phyloP scores from a whole-genome alignment of 768 basidiomycete species.

The Tulasnella sp. region DNA sequence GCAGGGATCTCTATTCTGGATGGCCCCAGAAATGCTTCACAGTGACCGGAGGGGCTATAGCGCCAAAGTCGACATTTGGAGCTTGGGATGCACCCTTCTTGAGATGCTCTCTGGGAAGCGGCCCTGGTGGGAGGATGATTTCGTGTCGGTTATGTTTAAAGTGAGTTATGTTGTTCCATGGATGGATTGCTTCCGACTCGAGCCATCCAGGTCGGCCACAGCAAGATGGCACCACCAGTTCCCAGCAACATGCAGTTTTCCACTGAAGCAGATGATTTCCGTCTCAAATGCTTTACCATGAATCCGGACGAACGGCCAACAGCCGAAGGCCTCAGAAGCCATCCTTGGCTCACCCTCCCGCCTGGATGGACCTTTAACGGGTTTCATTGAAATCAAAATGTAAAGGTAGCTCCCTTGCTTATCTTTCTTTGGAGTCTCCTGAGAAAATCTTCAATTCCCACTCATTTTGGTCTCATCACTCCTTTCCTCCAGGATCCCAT shows the following conservation, averaged over 20 bases:
- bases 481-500: no score
- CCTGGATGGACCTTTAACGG: constrained; percentile 69
- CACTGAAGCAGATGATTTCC: constrained; percentile 72
- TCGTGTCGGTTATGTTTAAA: constrained; percentile 89
- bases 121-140: constrained; percentile 88
- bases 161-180: constrained; percentile 37
- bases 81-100: constrained; percentile 90
- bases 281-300: constrained; percentile 84
- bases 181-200: constrained; percentile 2
- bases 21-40: constrained; percentile 93
- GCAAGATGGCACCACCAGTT: constrained; percentile 78
- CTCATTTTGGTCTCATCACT: neutral
- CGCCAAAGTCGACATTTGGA: constrained; percentile 98
- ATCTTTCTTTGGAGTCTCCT: no score
- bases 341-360: constrained; percentile 67
- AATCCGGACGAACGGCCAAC: constrained; percentile 78
- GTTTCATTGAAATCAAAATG: constrained; percentile 37
- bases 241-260: constrained; percentile 78
- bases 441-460: neutral
- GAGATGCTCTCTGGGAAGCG: constrained; percentile 98
- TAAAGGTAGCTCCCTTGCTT: neutral
- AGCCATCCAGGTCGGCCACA: constrained; percentile 63
- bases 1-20: constrained; percentile 99
- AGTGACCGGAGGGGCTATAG: constrained; percentile 80
- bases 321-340: constrained; percentile 67